Base-by-base conservation (phyloP, 1,284 basidiomycete genomes). In the Cryptococcus hybrid region DNA sequence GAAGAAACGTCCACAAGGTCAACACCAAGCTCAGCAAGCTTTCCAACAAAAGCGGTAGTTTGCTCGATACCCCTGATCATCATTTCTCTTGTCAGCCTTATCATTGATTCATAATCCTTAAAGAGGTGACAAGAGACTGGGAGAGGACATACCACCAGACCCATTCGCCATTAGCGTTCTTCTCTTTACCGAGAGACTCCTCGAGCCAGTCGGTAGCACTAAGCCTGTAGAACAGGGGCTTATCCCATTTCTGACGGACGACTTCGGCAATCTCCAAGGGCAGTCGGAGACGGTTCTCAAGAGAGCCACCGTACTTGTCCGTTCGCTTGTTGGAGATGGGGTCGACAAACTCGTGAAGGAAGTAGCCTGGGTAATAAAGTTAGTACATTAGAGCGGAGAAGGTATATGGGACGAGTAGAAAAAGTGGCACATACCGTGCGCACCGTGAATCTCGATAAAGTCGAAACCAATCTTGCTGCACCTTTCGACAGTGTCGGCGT, bases 161-260 rank as follows among this genome's bases (percentile, higher is more conserved):
- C 55, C 61, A 77, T 51, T 73, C 75, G 30, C 83, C 76, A 30
- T 80, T 79, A 55, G 80, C 80, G 64, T 82, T 80, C 57, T 65
- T 70, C 60, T 77, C 77, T 13, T 69, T 64, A 0, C 84, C 71
- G 18, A 61, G 55, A 18, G 55, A 56, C 5, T 63, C 84, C 57
- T 86, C 85, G n/a, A 85, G 84, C 88, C 88, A 91, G 64, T 92
- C 89, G 3, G 82, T 83, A 7, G 87, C 89, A 62, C 85, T 86
- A 57, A 92, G 81, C 52, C 89, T 82, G 52, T 87, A 84, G 73
- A 90, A 89, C 5, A 93, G 80, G 2, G 89, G 88, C 59, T 84
- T 85, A 55, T 83, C 66, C 86, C 87, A 89, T 7, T 77, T 82
- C 39, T 79, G 76, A 11, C 88, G 84, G 43, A 84, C 75, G 38